A percentile compares a stretch with the other conserved stretches of the same genome.
Conservation (phyloP, 139 green algal species). For the Diplosphaera chodatii region DNA sequence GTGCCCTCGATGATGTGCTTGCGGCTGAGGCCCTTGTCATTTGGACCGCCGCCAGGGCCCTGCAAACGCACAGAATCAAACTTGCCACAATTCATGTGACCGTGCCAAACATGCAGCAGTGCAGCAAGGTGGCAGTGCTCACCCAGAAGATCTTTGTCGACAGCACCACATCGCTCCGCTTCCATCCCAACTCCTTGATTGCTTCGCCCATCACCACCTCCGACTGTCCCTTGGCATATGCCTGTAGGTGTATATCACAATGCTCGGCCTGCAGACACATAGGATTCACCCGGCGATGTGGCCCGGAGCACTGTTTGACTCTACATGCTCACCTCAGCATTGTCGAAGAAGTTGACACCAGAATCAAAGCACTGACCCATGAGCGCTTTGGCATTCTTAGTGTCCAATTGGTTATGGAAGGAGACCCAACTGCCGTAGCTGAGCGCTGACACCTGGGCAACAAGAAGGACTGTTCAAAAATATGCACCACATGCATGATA, state of each 20-base stretch:
- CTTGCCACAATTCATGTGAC: not conserved
- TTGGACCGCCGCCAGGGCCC: conserved; percentile 39
- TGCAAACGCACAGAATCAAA: not conserved
- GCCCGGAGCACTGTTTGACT: too few relatives aligned
- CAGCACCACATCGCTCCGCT: conserved; percentile 62
- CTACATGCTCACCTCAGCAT: conserved; percentile 73
- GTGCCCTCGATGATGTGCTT: conserved; percentile 87
- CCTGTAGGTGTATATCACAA: too few relatives aligned
- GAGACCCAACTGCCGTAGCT: conserved; percentile 64
- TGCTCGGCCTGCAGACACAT: too few relatives aligned
- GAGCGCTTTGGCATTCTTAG: conserved; percentile 54
- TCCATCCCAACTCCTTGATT: conserved; percentile 64
- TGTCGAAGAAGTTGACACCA: conserved; percentile 82
- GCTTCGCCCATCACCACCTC: conserved; percentile 80
- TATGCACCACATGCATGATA: not conserved
- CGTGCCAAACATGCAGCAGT: too few relatives aligned
- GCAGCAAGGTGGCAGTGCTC: too few relatives aligned
- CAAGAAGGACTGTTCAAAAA: not conserved
- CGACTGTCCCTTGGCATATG: conserved; percentile 67
- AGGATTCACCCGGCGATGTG: too few relatives aligned
- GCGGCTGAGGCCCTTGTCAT: conserved; percentile 63
- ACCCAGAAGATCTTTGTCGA: conserved; percentile 80
- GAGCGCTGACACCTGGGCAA: conserved; percentile 48
- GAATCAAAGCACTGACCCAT: conserved; percentile 39
- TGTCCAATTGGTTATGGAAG: conserved; percentile 47